A percentile compares a stretch with the other conserved stretches of the same genome.
phyloP scores from a whole-genome alignment of 257 asterid genomes.

The Ehretia macrophylla region DNA sequence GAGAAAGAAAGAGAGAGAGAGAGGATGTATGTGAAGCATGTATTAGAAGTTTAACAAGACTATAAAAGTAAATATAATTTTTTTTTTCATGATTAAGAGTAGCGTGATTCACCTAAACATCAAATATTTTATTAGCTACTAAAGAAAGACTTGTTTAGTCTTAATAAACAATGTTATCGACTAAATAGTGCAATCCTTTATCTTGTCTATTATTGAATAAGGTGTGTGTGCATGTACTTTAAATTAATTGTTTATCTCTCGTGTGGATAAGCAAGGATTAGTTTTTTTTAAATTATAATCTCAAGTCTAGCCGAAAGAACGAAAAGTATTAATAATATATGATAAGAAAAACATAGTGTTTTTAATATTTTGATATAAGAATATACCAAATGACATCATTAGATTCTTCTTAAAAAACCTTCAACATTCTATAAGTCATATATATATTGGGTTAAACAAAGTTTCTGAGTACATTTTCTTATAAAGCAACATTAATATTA shows the following conservation, averaged over 20 bases:
- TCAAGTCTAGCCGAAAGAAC: no score
- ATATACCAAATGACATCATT: no score
- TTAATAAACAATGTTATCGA: conserved; percentile 27
- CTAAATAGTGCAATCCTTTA: conserved; percentile 14
- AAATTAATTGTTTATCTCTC: conserved; percentile 33
- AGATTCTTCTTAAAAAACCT: no score
- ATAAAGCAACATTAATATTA: no score
- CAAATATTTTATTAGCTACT: conserved; percentile 2
- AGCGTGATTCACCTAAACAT: conserved; percentile 12
- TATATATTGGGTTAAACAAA: no score
- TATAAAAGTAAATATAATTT: neutral
- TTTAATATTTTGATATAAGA: no score
- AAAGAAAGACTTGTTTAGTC: conserved; percentile 10
- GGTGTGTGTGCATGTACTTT: conserved; percentile 26
- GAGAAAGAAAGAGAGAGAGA: no score
- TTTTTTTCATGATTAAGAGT: neutral
- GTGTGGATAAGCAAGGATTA: conserved; percentile 23
- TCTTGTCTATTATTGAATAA: conserved; percentile 19
- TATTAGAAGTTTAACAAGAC: conserved; percentile 5
- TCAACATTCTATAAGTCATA: no score
- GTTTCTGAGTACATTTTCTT: no score
- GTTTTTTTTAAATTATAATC: neutral
- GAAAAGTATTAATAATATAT: no score
- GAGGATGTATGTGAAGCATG: neutral
- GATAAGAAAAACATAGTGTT: no score